Conservation (phyloP, 1,139 yeast species). For the Debaryomyces coudertii region DNA sequence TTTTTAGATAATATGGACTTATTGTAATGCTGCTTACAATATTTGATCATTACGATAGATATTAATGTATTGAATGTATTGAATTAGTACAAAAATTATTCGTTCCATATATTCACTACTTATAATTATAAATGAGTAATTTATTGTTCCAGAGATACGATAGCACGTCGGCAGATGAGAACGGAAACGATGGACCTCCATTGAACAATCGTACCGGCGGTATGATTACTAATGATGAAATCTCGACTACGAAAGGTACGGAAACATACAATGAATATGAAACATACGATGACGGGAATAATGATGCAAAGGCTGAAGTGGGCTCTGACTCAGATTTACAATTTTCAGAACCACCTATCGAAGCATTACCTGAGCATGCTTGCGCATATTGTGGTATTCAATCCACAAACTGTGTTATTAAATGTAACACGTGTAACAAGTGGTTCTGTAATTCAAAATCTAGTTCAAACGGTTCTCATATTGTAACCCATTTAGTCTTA, state of each 20-base stretch:
- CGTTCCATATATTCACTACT: not conserved
- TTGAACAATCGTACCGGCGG: constrained; percentile 1
- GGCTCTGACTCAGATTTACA: not conserved
- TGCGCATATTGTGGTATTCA: constrained; percentile 83
- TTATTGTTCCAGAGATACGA: constrained; percentile 27
- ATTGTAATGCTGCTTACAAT: not conserved
- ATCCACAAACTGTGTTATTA: constrained; percentile 65
- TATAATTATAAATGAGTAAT: constrained; percentile 24
- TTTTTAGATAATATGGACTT: not conserved
- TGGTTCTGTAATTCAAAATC: constrained; percentile 92
- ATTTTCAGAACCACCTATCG: constrained; percentile 10
- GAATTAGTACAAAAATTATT: no score
- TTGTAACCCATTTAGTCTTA: constrained; percentile 81
- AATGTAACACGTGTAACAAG: constrained; percentile 75
- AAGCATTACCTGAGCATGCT: constrained; percentile 37
- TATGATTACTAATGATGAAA: not conserved
- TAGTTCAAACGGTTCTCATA: constrained; percentile 71
- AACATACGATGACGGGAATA: constrained; percentile 8
- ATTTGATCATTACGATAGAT: not conserved
- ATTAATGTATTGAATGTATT: not conserved
- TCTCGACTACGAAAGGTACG: not conserved
- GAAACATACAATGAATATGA: constrained; percentile 7
- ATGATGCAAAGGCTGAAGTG: constrained; percentile 4
- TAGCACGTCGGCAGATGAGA: constrained; percentile 10
- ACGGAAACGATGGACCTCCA: not conserved